These are phyloP conservation scores for Debaryomycetaceae sp. DNA, from an alignment of 1,139 yeast species.

Conservation along the genomic window DNA sequence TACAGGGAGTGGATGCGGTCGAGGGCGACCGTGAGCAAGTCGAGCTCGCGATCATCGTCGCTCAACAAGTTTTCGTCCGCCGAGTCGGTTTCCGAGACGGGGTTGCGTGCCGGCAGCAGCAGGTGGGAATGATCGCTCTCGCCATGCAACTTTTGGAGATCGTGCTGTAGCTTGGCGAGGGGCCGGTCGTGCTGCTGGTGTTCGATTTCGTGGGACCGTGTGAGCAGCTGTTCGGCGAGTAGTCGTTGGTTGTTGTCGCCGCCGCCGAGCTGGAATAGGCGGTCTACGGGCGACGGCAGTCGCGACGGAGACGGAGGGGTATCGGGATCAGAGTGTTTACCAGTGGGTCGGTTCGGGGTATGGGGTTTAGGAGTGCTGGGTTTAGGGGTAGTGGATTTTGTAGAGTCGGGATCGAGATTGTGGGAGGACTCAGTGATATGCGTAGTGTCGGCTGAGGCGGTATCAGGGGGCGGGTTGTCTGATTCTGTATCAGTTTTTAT, in stretches of 20 bases:
- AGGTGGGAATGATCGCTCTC: slow-evolving; percentile 1
- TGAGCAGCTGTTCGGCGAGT: slow-evolving; percentile 42
- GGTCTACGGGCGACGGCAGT: slow-evolving; percentile 33
- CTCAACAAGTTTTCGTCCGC: slow-evolving; percentile 48
- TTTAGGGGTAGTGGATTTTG: too few relatives aligned
- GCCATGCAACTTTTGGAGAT: slow-evolving; percentile 45
- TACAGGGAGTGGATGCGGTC: slow-evolving; percentile 54
- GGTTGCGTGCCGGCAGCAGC: slow-evolving; percentile 7
- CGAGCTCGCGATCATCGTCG: slow-evolving; percentile 76
- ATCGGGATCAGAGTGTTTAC: neutral
- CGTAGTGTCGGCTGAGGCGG: too few relatives aligned
- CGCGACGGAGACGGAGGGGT: slow-evolving; percentile 2
- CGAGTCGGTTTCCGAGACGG: slow-evolving; percentile 18
- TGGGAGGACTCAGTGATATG: too few relatives aligned
- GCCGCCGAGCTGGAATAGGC: slow-evolving; percentile 38
- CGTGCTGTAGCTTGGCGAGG: slow-evolving; percentile 70
- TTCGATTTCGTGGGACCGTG: slow-evolving; percentile 48
- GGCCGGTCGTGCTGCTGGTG: slow-evolving; percentile 70
- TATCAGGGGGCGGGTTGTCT: too few relatives aligned
- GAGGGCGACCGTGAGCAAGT: slow-evolving; percentile 52
- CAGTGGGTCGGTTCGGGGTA: neutral
- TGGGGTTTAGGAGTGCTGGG: slow-evolving; percentile 3
- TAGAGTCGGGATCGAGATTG: too few relatives aligned
- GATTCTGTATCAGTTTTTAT: too few relatives aligned
- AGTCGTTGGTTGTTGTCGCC: slow-evolving; percentile 37